Percentiles rank a stretch among this genome's conserved stretches.
Evolutionary conservation across 2,329 filamentous ascomycete genomes (phyloP).

Genomic region (Alternaria triticina): DNA sequence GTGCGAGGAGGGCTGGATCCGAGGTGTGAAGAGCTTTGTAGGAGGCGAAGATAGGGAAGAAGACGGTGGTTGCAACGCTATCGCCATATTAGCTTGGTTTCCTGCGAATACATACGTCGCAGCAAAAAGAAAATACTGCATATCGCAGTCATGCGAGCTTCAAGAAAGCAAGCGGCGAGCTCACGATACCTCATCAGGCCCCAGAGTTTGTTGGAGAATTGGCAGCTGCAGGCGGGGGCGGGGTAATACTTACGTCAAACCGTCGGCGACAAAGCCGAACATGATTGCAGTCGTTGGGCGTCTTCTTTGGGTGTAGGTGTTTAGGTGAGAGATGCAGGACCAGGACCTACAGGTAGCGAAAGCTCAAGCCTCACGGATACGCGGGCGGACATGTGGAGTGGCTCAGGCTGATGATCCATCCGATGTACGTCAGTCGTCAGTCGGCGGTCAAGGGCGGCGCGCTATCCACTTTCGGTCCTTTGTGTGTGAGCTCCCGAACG

Average conservation of each 20-base stretch:
- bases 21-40: slow-evolving; percentile 97
- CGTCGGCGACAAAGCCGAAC: slow-evolving; percentile 49
- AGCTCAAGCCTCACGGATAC: slow-evolving; percentile 24
- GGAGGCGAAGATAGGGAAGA: slow-evolving; percentile 95
- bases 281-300: slow-evolving; percentile 23
- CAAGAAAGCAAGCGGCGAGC: slow-evolving; percentile 6
- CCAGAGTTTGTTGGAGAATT: slow-evolving; percentile 19
- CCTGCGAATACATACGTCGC: not conserved
- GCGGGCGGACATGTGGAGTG: slow-evolving; percentile 26
- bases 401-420: slow-evolving; percentile 13
- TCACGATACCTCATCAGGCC: not conserved
- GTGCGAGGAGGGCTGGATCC: slow-evolving; percentile 85
- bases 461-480: slow-evolving; percentile 12
- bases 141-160: slow-evolving; percentile 17
- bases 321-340: not conserved
- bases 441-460: slow-evolving; percentile 10
- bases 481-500: not conserved
- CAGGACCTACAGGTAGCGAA: slow-evolving; percentile 10
- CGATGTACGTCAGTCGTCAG: slow-evolving; percentile 11
- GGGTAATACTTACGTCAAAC: slow-evolving; percentile 44
- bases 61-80: slow-evolving; percentile 70
- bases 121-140: not conserved
- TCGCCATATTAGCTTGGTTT: slow-evolving; percentile 19
- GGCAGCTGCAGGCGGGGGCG: slow-evolving; percentile 26
- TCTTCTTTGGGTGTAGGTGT: slow-evolving; percentile 7